Base-by-base conservation (phyloP, 148 eudicot species). In the Talinum fruticosum region DNA sequence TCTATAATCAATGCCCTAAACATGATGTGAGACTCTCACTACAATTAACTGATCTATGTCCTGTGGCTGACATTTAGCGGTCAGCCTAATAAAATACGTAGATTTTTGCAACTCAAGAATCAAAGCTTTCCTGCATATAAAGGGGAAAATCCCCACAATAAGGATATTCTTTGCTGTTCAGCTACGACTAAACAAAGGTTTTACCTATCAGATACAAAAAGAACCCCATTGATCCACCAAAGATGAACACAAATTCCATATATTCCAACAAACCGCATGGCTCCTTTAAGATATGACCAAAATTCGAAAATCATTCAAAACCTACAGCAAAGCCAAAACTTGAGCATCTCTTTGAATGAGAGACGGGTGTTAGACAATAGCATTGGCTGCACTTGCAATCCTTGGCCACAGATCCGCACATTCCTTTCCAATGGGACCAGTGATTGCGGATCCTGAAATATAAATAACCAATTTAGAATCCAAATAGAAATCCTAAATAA, bases 331-430 rank as follows among this genome's bases (percentile, higher is more conserved):
- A 24, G 24, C 30, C 66, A 66, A 82, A 82, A 78, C 61, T 49
- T 73, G 73, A 35, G 26, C 14, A 66, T 10, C 47, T 45, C 71
- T 5, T 62, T 47, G 41, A 23, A 49, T 13, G 19, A 16, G 21
- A 10, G 30, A 28, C 12, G 13, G 13, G 54, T 26, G 80, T 73
- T 79, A 87, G 28, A 84, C 89, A 69, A 87, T 87, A 3, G 89
- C 89, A 78, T 87, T 87, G 10, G 89, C 87, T 74, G 89, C 89
- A 69, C 89, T 84, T 4, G 87, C 87, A 73, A 86, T 86, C 71
- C 88, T 86, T 1, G 88, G 88, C 88, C 88, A 86, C 12, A 86
- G 76, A 79, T 86, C 89, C 53, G 89, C 89, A 75, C 89, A 87
- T 78, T 87, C 89, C 84, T 87, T 87, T 69, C 86, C 87, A 6